Evolutionary conservation across 1,284 basidiomycete species (phyloP).

Genomic region (Papiliotrema flavescens): DNA sequence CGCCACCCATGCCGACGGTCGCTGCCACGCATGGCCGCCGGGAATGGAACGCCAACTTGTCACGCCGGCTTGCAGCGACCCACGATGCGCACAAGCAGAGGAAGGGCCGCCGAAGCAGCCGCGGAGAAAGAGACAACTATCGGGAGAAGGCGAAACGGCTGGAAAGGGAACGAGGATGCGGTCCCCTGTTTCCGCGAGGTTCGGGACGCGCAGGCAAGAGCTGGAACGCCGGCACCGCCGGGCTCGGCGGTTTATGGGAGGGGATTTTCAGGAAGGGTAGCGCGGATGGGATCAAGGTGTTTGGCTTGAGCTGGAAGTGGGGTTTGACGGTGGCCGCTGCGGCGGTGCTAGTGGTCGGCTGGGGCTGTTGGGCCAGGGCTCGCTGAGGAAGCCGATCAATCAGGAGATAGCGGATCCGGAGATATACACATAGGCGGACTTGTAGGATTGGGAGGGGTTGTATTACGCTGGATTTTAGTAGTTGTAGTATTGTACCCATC

Average conservation of each 20-base stretch:
- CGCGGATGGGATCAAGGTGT: not conserved
- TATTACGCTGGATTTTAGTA: not conserved
- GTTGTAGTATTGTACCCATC: not conserved
- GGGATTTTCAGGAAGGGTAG: not conserved
- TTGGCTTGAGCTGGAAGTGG: conserved; percentile 12
- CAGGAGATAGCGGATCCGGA: no score
- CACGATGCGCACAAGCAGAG: not conserved
- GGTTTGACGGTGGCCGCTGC: conserved; percentile 9
- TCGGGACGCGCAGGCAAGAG: no score
- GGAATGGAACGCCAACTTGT: conserved; percentile 44
- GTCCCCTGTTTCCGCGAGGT: not conserved
- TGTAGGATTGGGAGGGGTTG: not conserved
- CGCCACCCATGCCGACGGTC: conserved; percentile 36
- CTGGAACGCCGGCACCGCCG: not conserved
- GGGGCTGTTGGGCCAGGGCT: conserved; percentile 5
- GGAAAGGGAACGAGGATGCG: not conserved
- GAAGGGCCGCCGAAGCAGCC: not conserved
- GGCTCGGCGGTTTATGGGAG: not conserved
- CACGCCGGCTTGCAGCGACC: conserved; percentile 29
- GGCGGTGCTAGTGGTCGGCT: conserved; percentile 13
- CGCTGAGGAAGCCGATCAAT: not conserved
- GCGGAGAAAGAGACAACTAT: not conserved
- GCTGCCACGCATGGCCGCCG: conserved; percentile 34
- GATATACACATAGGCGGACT: no score
- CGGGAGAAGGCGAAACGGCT: not conserved